Base-by-base conservation (phyloP, 1,139 yeast species). In the Nakaseomyces glabratus region DNA sequence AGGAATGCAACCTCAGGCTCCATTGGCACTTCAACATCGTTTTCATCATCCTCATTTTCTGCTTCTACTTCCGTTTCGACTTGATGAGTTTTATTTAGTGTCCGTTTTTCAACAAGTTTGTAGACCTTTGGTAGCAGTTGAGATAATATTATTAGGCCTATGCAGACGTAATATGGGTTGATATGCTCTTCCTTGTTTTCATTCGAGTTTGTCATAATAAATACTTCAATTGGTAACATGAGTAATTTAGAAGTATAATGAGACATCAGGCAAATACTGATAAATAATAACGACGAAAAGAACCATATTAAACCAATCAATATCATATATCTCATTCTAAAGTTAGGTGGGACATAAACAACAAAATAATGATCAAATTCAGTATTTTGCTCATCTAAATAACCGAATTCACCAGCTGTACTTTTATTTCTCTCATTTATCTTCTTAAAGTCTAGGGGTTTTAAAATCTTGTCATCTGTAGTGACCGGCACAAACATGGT, bases 331-430 rank as follows among this genome's bases (percentile, higher is more conserved):
- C 95, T 67, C 10, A 55, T 32, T 35, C 74, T 68, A 57, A 90
- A 84, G 39, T 68, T 49, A 2, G 95, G 95, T 3, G 98, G 98
- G 35, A 86, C 67, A 58, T 88, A 90, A 1, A 88, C 96, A 20
- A 88, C 71, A 1, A 73, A 66, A 53, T 88, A 84, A 1, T 73
- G 66, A 40, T 75, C 73, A 30, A 76, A 73, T 35, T 64, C 63
- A 31, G 65, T 55, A 14, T 51, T 49, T 38, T 69, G 74, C 28
- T 62, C 67, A 25, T 69, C 75, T 35, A 74, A 73, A 28, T 73
- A 77, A 36, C 73, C 76, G 36, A 71, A 71, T 29, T 70, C 63
- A 19, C 66, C 72, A 6, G 55, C 52, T 31, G 45, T 52, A 9
- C 46, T 45, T 28, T 43, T 43, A 18, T 48, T 49, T 31, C 58